Conservation (phyloP, 306 rosid genomes). For the Acacia acuminata region DNA sequence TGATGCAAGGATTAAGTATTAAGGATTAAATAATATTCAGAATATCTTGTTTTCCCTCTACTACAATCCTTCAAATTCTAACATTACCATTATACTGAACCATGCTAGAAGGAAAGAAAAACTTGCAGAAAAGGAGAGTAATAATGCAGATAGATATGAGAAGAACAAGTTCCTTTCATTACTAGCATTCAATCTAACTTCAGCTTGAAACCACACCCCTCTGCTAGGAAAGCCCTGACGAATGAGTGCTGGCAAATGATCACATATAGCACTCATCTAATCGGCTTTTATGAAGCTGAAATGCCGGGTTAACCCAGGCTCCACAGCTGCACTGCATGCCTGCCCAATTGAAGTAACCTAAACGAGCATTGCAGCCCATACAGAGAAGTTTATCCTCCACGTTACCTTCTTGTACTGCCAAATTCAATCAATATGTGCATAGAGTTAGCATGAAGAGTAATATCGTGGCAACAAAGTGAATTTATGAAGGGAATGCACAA, state of each 20-base stretch:
- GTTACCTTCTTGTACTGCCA: constrained; percentile 76
- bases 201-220: background rate
- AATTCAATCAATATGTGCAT: constrained; percentile 26
- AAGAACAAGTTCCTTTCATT: background rate
- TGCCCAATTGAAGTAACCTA: constrained; percentile 89
- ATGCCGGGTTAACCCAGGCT: constrained; percentile 89
- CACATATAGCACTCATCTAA: constrained; percentile 64
- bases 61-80: too few species aligned
- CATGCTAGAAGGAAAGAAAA: background rate
- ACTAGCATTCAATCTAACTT: background rate
- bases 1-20: too few species aligned
- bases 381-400: constrained; percentile 76
- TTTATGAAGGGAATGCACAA: constrained; percentile 2
- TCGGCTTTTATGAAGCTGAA: constrained; percentile 79
- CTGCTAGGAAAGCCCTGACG: background rate
- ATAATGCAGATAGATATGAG: background rate
- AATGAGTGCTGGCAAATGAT: background rate
- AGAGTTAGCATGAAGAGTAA: constrained; percentile 23
- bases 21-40: too few species aligned
- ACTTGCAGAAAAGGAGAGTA: background rate
- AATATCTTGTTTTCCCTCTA: too few species aligned
- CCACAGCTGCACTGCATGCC: constrained; percentile 92
- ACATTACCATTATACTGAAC: background rate
- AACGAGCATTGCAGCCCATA: constrained; percentile 77
- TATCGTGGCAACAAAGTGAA: background rate